phyloP scores from a whole-genome alignment of 164 flowering plant species.

The Macadamia integrifolia region DNA sequence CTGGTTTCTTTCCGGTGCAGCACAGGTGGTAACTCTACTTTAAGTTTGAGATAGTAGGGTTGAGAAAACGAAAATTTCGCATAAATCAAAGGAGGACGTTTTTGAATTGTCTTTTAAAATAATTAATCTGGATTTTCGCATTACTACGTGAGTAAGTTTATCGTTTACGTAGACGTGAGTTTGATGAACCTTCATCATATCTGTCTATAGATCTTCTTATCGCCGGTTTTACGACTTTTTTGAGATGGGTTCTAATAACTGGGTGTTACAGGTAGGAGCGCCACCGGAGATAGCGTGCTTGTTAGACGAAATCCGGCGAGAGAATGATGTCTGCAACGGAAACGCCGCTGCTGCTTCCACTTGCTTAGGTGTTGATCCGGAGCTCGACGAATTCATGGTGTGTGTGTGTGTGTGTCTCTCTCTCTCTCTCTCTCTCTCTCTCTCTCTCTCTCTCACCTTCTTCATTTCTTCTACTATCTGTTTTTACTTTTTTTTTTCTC shows the following conservation, averaged over 20 bases:
- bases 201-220: no score
- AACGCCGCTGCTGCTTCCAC: constrained; percentile 20
- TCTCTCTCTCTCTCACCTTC: background rate
- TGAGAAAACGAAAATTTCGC: no score
- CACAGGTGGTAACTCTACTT: no score
- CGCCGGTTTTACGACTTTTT: no score
- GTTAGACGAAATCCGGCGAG: constrained; percentile 48
- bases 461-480: background rate
- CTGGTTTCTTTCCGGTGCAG: no score
- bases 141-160: no score
- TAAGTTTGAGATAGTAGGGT: no score
- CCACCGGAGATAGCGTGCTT: constrained; percentile 49
- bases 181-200: no score
- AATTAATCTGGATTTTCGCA: no score
- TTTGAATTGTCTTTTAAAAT: no score
- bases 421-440: background rate
- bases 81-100: no score
- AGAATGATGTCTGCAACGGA: constrained; percentile 25
- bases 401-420: constrained; percentile 6
- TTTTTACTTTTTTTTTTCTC: background rate
- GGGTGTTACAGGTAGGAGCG: constrained; percentile 44
- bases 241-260: background rate
- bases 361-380: constrained; percentile 56
- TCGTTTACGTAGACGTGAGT: no score
- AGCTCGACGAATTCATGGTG: constrained; percentile 71